Evolutionary conservation across 176 grass and related monocot species (phyloP), one percentile per base, ranked within the genome.

Genomic region (Typha latifolia): DNA sequence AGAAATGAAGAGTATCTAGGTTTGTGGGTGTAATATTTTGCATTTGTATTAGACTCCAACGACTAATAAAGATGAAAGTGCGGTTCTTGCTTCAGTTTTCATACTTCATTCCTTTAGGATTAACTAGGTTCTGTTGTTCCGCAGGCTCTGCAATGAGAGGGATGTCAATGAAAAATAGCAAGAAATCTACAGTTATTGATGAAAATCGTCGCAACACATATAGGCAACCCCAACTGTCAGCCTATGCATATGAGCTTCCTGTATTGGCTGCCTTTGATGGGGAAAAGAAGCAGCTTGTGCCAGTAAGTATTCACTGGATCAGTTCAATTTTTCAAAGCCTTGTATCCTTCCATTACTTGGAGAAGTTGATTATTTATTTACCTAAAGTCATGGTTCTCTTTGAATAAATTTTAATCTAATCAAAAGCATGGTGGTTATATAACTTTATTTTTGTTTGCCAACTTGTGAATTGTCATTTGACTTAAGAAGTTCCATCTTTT

Each of bases 211-310:
- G 48, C 3, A 73, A 66, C 63, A 80, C 76, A 50, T 72, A 69
- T 19, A 80, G 69, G 49, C 55, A 73, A 12, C 52, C 69, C 4
- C 47, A 47, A 8, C 48, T 49, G 18, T 62, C 19, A 12, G 59
- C 52, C 32, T 59, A 4, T 55, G 47, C 26, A 4, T 29, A 75
- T 13, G 69, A 82, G 14, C 19, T 73, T 71, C 43, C 51, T 32
- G 49, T 86, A 53, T 47, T 68, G 24, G 29, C 48, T 66, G 71
- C 66, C 49, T 80, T 85, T 63, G 62, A 72, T 51, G 24, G 67
- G n/a, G 77, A 71, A 3, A 80, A 12, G 72, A 85, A 85, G 47
- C 67, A 75, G 37, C 67, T 85, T 11, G 62, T 76, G 26, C 82
- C 82, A 23, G 82, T 85, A 72, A 79, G 82, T 59, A 75, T 48